Percentiles rank a stretch among this genome's conserved stretches.
Conservation (phyloP, 2,329 filamentous ascomycete species). For the Trichoderma hamatum region DNA sequence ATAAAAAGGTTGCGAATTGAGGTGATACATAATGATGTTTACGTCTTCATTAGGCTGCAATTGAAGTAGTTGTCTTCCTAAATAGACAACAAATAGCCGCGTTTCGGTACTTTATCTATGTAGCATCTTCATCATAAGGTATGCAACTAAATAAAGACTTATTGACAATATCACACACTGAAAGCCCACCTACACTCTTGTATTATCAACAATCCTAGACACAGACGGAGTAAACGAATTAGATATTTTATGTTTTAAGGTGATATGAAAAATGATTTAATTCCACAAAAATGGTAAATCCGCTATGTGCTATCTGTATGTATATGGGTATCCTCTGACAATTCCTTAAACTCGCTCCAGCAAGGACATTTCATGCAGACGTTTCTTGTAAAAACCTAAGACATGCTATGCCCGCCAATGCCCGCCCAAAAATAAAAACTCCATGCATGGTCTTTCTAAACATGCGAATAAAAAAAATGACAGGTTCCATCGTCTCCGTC, state of each 20-base stretch:
- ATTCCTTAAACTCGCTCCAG: constrained; percentile 35
- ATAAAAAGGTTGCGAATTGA: neutral
- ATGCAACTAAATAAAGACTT: too few species aligned
- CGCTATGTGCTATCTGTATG: constrained; percentile 28
- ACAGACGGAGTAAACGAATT: neutral
- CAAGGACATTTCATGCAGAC: constrained; percentile 29
- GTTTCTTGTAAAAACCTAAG: constrained; percentile 23
- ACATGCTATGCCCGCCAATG: constrained; percentile 28
- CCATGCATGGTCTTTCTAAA: constrained; percentile 15
- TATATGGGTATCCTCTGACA: constrained; percentile 39
- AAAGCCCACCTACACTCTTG: neutral
- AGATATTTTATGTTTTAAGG: neutral
- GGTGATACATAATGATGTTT: neutral
- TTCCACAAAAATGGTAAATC: constrained; percentile 21
- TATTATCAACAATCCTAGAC: neutral
- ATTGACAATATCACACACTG: neutral
- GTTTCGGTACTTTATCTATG: too few species aligned
- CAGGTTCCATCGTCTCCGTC: constrained; percentile 6
- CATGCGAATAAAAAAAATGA: constrained; percentile 19
- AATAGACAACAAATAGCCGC: neutral
- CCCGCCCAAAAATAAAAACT: constrained; percentile 23
- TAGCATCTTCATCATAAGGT: too few species aligned
- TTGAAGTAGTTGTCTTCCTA: neutral
- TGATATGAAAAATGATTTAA: constrained; percentile 9
- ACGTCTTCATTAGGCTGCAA: neutral